These are phyloP conservation scores for Cystobasidium pallidum DNA, from an alignment of 1,284 basidiomycete species.

Conservation along the genomic window DNA sequence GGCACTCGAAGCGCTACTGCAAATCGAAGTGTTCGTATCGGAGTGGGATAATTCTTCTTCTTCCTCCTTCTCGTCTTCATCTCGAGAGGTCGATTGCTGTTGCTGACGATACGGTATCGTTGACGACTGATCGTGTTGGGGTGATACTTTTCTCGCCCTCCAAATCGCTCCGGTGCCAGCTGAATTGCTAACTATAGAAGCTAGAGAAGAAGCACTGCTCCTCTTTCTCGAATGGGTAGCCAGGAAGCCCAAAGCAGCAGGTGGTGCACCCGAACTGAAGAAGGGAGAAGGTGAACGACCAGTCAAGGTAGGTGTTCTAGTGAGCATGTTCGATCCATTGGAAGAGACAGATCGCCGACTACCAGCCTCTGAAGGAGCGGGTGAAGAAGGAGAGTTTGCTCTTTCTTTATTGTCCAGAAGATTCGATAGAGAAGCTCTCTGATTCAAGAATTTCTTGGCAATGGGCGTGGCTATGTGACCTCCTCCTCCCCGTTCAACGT, in stretches of 20 bases:
- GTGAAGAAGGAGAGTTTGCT: not conserved
- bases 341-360: slow-evolving; percentile 26
- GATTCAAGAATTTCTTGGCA: slow-evolving; percentile 37
- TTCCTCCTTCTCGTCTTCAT: slow-evolving; percentile 16
- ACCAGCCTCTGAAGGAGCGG: slow-evolving; percentile 11
- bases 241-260: slow-evolving; percentile 35
- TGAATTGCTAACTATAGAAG: slow-evolving; percentile 28
- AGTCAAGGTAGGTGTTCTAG: slow-evolving; percentile 37
- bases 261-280: slow-evolving; percentile 39
- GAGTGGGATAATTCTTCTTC: slow-evolving; percentile 42
- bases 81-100: not conserved
- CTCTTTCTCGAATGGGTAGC: slow-evolving; percentile 34
- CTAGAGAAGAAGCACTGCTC: slow-evolving; percentile 27
- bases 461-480: slow-evolving; percentile 22
- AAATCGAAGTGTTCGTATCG: slow-evolving; percentile 41
- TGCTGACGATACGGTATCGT: not conserved
- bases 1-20: slow-evolving; percentile 38
- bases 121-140: not conserved
- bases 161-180: slow-evolving; percentile 4
- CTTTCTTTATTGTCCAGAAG: slow-evolving; percentile 13
- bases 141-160: slow-evolving; percentile 24
- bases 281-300: slow-evolving; percentile 38
- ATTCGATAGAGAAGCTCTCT: slow-evolving; percentile 13
- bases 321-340: slow-evolving; percentile 17
- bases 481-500: not conserved